Base-by-base conservation (phyloP, 2,329 filamentous ascomycete species). In the Ascomycota sp. region DNA sequence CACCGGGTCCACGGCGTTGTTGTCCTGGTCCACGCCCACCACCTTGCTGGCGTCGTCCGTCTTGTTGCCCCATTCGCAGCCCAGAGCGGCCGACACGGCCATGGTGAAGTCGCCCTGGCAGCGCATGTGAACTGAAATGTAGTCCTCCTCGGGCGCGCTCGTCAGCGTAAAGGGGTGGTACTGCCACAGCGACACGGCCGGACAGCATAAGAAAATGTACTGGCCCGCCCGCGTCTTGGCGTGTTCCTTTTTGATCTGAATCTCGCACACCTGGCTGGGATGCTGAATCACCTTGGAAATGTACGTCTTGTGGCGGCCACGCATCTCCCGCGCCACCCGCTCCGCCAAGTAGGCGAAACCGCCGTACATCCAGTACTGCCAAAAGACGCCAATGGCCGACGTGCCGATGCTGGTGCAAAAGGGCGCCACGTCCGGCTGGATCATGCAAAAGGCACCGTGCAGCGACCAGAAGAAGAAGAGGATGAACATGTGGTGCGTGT, bases 381-480 rank as follows among this genome's bases (percentile, higher is more conserved):
- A 89, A 52, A 91, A 89, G 35, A 84, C 77, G 45, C 79, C 80
- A 39, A 75, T 62, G 25, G 71, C 69, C 24, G 66, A 61, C 8
- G 66, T 59, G 40, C 71, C 71, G 38, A 80, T 61, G 37, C 74
- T 72, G 36, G 68, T 63, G 55, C 80, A 84, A 52, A 78, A 84
- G 2, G 80, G 79, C 6, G 76, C 75, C 40, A 77, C 69, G 50
- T 89, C 80, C 34, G 79, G 73, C 54, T 81, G 79, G 47, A 86
- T 86, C 80, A 89, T 86, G 56, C 81, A 86, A 59, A 83, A 89
- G 24, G 77, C 76, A 37, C 80, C 81, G 54, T 91, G 81, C 46
- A 86, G 68, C n/a, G 79, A 74, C 79, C 80, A 89, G 63, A 89
- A 84, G 44, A 86, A 89, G 65, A 89, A 89, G 41, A 86, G 48